A percentile compares a stretch with the other conserved stretches of the same genome.
Conservation (phyloP, 1,139 yeast genomes). For the Pichia sp. region DNA sequence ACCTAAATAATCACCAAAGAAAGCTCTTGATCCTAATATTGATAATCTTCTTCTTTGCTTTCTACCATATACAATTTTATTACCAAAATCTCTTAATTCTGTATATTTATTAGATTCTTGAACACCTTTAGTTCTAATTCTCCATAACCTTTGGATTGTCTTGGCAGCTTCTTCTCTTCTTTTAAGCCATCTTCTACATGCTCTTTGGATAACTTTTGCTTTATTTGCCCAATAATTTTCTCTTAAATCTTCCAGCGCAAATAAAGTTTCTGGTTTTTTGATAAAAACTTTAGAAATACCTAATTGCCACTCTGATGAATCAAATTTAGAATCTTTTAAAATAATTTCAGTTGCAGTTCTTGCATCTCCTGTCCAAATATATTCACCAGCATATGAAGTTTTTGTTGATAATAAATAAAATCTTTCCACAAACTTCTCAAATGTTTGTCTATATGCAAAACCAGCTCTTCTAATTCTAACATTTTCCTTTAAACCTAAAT, state of each 20-base stretch:
- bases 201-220: conserved; percentile 97
- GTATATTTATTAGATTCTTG: conserved; percentile 52
- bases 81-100: conserved; percentile 80
- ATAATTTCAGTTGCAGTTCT: conserved; percentile 76
- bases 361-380: conserved; percentile 88
- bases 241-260: conserved; percentile 93
- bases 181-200: conserved; percentile 82
- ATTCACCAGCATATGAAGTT: conserved; percentile 98
- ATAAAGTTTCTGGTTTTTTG: conserved; percentile 94
- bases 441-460: conserved; percentile 95
- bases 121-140: conserved; percentile 64
- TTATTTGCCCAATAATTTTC: conserved; percentile 97
- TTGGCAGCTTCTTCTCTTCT: conserved; percentile 85
- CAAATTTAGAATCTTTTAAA: conserved; percentile 73
- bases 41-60: conserved; percentile 91
- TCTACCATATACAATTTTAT: conserved; percentile 57
- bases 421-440: conserved; percentile 95
- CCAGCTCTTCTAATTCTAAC: conserved; percentile 98
- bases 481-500: conserved; percentile 92
- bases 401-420: conserved; percentile 81
- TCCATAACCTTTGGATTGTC: conserved; percentile 78
- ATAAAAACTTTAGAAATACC: conserved; percentile 95
- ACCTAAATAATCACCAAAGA: conserved; percentile 86
- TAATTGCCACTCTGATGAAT: conserved; percentile 75
- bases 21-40: conserved; percentile 83